Evolutionary conservation across 306 rosid genomes (phyloP).

Genomic region (Cicer bijugum): DNA sequence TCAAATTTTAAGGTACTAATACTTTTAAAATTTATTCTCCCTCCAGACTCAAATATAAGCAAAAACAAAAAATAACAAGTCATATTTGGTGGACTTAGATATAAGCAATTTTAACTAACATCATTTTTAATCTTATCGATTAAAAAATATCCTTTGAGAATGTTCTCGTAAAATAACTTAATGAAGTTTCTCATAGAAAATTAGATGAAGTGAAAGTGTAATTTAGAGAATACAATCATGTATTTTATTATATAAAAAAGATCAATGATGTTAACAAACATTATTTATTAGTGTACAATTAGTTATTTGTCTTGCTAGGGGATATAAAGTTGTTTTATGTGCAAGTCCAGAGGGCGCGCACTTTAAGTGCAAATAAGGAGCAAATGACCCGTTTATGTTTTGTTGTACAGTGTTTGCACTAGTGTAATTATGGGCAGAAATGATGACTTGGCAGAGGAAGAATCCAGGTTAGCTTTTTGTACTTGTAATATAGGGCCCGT

Average conservation of each 20-base stretch:
- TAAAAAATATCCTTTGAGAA: neutral
- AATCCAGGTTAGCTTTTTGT: constrained; percentile 71
- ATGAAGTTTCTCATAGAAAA: neutral
- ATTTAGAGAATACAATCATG: constrained; percentile 2
- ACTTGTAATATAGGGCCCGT: constrained; percentile 16
- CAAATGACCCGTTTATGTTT: constrained; percentile 36
- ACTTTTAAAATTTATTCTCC: constrained; percentile 34
- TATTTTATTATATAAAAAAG: neutral
- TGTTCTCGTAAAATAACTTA: neutral
- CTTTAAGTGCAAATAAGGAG: constrained; percentile 27
- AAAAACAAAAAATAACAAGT: neutral
- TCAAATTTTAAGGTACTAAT: constrained; percentile 82
- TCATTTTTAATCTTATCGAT: neutral
- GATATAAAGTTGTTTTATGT: neutral
- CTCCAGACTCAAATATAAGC: neutral
- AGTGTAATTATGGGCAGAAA: constrained; percentile 78
- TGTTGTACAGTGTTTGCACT: constrained; percentile 79
- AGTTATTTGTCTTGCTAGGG: neutral
- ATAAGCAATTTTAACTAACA: neutral
- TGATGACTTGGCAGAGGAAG: constrained; percentile 73
- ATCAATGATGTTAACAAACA: neutral
- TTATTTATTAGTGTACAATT: neutral
- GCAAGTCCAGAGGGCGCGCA: neutral
- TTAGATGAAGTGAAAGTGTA: neutral
- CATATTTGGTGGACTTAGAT: neutral